Evolutionary conservation across 2,329 filamentous ascomycete genomes (phyloP), one percentile per base, ranked within the genome.

Genomic region (Scedosporium minutisporum): DNA sequence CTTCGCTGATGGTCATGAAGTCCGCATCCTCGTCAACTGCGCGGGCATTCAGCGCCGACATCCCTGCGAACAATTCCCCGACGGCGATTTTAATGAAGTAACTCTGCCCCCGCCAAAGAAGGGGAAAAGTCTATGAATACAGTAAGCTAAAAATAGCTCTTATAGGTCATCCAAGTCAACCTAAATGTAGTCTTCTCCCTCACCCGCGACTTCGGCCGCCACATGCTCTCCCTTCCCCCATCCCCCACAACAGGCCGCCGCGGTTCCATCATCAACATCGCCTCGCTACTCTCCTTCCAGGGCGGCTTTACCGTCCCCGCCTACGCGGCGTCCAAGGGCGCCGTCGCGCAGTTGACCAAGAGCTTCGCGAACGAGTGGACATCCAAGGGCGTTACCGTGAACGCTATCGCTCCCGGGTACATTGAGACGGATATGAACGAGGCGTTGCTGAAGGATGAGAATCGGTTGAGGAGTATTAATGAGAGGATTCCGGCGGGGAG

Each of bases 381-480:
- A 0, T 74, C 79, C n/a, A 82, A 86, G 69, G 91, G 91, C 2
- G 82, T 96, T 65, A 90, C 83, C 1, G 91, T 96, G 48, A 96
- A 96, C 73, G 90, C 89, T 6, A 90, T 96, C 70, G 91, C 92
- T 2, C 92, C 92, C 0, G 92, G 92, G 0, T 96, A 96, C 74
- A 90, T 96, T 68, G 89, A 84, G 59, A 96, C 92, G n/a, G 92
- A 96, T 65, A 96, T 96, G 93, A 97, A 96, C 73, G 82, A 81
- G 67, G 92, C 91, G 2, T 75, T 97, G 70, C 84, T 96, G 53
- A 83, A 87, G 60, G 87, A 96, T 73, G 74, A 82, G 69, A 83
- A 82, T 67, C 78, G 92, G 42, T 81, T 89, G 64, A 84, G 80
- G 66, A 87, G 87, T 69, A 96, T 96, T 68, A 82, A 89, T 70